Evolutionary conservation across 1,284 basidiomycete genomes (phyloP).

Genomic region (Anthracocystis walkeri): DNA sequence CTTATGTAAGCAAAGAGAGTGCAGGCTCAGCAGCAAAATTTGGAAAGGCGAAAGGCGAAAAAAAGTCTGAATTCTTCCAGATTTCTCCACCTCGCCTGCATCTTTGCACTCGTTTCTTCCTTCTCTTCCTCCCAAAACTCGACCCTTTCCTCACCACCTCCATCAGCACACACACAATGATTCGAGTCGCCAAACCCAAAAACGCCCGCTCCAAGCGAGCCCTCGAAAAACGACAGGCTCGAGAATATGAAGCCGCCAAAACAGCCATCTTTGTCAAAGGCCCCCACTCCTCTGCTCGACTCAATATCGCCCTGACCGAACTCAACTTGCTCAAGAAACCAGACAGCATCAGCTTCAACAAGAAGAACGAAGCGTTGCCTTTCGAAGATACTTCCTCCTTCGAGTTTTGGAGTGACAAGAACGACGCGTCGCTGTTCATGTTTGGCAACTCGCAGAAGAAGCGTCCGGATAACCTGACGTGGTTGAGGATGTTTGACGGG

Average conservation of each 20-base stretch:
- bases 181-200: slow-evolving; percentile 79
- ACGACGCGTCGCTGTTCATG: slow-evolving; percentile 92
- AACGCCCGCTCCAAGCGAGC: slow-evolving; percentile 97
- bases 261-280: slow-evolving; percentile 90
- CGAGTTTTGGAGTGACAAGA: slow-evolving; percentile 93
- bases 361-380: slow-evolving; percentile 91
- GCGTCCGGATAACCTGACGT: slow-evolving; percentile 86
- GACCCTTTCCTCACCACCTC: not conserved
- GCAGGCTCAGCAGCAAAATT: slow-evolving; percentile 11
- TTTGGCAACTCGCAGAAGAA: slow-evolving; percentile 95
- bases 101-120: not conserved
- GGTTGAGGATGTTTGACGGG: slow-evolving; percentile 88
- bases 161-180: slow-evolving; percentile 39
- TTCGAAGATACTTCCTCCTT: slow-evolving; percentile 85
- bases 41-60: slow-evolving; percentile 1
- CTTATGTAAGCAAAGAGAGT: slow-evolving; percentile 24
- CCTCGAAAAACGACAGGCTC: slow-evolving; percentile 85
- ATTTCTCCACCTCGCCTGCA: not conserved
- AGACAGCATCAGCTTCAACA: slow-evolving; percentile 88
- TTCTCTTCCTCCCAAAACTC: not conserved
- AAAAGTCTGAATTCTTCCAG: not conserved
- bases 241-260: slow-evolving; percentile 83
- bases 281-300: slow-evolving; percentile 83
- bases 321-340: slow-evolving; percentile 67
- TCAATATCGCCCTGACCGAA: slow-evolving; percentile 87